Evolutionary conservation across 192 early-diverging fungal genomes (phyloP).

Genomic region (Rhizophagus prolifer): DNA sequence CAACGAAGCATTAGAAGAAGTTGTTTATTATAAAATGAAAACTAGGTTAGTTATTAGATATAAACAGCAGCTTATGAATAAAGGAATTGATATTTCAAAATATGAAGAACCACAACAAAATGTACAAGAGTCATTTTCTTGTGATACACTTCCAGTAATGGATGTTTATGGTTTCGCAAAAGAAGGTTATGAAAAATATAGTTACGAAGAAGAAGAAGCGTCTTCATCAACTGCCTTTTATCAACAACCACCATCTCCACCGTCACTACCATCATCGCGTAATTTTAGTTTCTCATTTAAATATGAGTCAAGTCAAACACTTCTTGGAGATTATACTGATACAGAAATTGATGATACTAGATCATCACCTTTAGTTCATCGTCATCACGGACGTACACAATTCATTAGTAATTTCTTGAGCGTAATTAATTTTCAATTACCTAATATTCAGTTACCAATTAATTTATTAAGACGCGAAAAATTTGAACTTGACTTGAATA

Average conservation of each 20-base stretch:
- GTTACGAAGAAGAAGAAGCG: background rate
- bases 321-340: background rate
- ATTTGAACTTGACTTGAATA: background rate
- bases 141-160: background rate
- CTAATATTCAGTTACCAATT: background rate
- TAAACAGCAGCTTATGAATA: constrained; percentile 1
- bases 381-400: background rate
- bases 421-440: background rate
- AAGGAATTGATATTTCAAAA: background rate
- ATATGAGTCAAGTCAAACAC: background rate
- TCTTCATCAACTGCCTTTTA: background rate
- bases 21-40: constrained; percentile 26
- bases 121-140: background rate
- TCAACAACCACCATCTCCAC: background rate
- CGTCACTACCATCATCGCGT: background rate
- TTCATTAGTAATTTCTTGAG: background rate
- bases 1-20: background rate
- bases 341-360: background rate
- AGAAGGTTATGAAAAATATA: background rate
- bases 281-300: background rate
- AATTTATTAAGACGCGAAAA: background rate
- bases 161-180: background rate
- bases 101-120: background rate
- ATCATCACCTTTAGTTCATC: background rate
- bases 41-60: background rate